Evolutionary conservation across 2,329 filamentous ascomycete genomes (phyloP).

Genomic region (Trichoderma sp.): DNA sequence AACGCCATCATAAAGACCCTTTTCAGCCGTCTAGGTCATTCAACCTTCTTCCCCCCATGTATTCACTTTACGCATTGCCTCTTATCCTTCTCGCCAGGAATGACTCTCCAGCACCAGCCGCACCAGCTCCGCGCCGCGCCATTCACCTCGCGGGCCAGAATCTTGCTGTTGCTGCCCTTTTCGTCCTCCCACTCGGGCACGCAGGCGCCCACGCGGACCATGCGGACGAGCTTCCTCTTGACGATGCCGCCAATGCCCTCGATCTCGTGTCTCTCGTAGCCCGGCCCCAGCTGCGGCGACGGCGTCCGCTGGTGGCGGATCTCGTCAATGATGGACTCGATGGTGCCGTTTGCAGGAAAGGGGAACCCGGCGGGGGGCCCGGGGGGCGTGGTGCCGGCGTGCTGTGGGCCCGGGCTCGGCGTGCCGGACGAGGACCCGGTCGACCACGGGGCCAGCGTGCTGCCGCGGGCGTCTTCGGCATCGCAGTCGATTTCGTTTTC

Average conservation of each 20-base stretch:
- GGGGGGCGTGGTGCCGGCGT: constrained; percentile 30
- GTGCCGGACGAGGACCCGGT: constrained; percentile 28
- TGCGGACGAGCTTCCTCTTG: constrained; percentile 83
- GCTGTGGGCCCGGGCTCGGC: constrained; percentile 18
- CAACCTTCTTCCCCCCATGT: background rate
- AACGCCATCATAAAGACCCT: background rate
- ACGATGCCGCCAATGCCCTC: constrained; percentile 87
- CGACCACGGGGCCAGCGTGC: constrained; percentile 30
- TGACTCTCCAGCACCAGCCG: constrained; percentile 82
- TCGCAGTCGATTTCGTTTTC: constrained; percentile 86
- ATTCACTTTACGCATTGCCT: constrained; percentile 29
- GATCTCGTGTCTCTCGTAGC: constrained; percentile 84
- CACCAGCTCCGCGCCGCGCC: constrained; percentile 80
- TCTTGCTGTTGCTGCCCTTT: constrained; percentile 54
- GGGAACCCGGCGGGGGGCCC: constrained; percentile 27
- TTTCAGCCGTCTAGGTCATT: constrained; percentile 13
- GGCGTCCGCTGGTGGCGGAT: constrained; percentile 46
- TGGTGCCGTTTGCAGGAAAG: constrained; percentile 27
- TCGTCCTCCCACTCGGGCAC: constrained; percentile 88
- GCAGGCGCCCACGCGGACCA: constrained; percentile 77
- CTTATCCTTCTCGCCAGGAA: constrained; percentile 58
- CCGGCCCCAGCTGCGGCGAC: constrained; percentile 60
- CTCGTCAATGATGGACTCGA: constrained; percentile 36
- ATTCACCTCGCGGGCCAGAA: constrained; percentile 69
- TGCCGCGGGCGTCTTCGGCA: constrained; percentile 67